Evolutionary conservation across 1,284 basidiomycete species (phyloP).

Genomic region (Rhodotorula sp.): DNA sequence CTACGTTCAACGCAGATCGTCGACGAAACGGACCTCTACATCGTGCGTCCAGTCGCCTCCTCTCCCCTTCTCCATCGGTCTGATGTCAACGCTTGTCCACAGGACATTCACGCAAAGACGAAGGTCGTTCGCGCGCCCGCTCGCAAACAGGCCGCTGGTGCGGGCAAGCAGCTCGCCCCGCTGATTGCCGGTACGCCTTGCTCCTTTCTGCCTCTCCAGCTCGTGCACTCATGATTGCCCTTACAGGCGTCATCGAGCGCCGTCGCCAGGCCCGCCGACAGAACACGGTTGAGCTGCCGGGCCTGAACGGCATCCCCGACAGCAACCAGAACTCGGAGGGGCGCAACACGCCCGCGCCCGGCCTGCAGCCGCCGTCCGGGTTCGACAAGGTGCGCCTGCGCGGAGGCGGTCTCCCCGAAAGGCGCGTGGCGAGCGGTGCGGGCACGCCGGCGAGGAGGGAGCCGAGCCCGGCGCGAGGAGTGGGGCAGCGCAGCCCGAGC

Average conservation of each 20-base stretch:
- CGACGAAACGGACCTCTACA: constrained; percentile 46
- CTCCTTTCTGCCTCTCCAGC: neutral
- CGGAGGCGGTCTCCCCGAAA: constrained; percentile 29
- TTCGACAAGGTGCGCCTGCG: constrained; percentile 39
- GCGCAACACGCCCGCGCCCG: constrained; percentile 15
- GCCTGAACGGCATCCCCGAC: constrained; percentile 10
- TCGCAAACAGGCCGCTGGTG: constrained; percentile 27
- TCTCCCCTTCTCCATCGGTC: neutral
- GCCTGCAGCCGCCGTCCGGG: neutral
- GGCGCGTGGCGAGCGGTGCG: constrained; percentile 14
- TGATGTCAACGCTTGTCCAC: neutral
- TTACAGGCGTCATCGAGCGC: constrained; percentile 39
- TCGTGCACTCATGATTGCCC: fast-evolving
- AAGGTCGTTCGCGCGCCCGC: constrained; percentile 44
- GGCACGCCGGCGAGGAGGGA: neutral
- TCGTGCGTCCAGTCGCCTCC: constrained; percentile 5
- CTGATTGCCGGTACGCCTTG: constrained; percentile 39
- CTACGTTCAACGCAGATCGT: constrained; percentile 19
- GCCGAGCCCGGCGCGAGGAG: neutral
- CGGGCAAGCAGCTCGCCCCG: constrained; percentile 41
- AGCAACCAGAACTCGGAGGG: neutral
- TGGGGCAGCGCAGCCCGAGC: neutral
- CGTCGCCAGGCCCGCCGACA: constrained; percentile 28
- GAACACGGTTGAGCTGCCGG: constrained; percentile 22
- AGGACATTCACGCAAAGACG: constrained; percentile 46